phyloP scores from a whole-genome alignment of 805 yeast species.

The Wickerhamomyces alni region DNA sequence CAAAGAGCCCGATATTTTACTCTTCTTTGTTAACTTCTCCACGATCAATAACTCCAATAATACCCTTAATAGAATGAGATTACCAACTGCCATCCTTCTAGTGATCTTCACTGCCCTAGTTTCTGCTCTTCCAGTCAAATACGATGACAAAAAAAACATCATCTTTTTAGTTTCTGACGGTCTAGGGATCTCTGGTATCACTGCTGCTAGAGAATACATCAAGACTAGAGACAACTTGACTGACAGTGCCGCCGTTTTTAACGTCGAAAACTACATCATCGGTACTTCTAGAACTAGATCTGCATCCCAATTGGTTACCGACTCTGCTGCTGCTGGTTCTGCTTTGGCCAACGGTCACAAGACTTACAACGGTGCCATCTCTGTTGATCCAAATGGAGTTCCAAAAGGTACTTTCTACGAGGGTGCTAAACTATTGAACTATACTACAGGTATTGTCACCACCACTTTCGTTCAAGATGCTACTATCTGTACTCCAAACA shows the following conservation, averaged over 20 bases:
- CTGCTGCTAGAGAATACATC: constrained; percentile 68
- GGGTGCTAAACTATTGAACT: constrained; percentile 77
- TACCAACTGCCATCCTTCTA: constrained; percentile 18
- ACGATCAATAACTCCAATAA: neutral
- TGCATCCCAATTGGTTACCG: constrained; percentile 69
- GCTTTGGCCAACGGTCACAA: constrained; percentile 81
- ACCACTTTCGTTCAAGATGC: constrained; percentile 92
- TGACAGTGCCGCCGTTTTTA: constrained; percentile 46
- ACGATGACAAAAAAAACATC: constrained; percentile 54
- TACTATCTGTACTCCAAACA: constrained; percentile 82
- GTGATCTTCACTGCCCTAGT: constrained; percentile 18
- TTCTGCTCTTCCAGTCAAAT: constrained; percentile 20
- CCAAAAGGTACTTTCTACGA: constrained; percentile 88
- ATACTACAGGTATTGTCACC: constrained; percentile 81
- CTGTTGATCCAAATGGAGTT: constrained; percentile 56
- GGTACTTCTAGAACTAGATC: constrained; percentile 88
- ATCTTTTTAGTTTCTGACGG: constrained; percentile 91
- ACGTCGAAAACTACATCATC: constrained; percentile 60
- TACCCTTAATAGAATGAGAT: constrained; percentile 10
- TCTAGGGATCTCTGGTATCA: constrained; percentile 82
- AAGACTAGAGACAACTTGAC: constrained; percentile 48
- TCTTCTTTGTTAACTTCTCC: neutral
- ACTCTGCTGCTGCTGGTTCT: constrained; percentile 95
- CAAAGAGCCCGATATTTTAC: neutral
- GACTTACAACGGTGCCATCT: constrained; percentile 87